Evolutionary conservation across 768 basidiomycete species (phyloP).

Genomic region (Panellus pusillus): DNA sequence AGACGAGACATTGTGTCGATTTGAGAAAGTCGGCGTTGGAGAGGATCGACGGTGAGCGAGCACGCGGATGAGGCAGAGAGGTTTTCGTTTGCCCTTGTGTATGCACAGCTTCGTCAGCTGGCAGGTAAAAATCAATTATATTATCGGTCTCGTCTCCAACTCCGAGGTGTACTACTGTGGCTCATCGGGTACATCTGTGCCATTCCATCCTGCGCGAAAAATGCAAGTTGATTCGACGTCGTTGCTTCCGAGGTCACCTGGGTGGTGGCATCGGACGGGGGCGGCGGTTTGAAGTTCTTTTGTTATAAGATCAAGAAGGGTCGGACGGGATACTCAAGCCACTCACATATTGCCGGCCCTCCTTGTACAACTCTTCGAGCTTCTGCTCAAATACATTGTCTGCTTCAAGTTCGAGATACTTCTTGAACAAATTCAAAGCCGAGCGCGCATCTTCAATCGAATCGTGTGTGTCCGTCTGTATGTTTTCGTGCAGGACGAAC

Average conservation of each 20-base stretch:
- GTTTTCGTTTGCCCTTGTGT: neutral
- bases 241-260: too few relatives aligned
- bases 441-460: constrained; percentile 97
- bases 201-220: constrained; percentile 11
- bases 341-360: constrained; percentile 72
- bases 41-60: neutral
- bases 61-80: constrained; percentile 1
- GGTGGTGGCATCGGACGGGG: constrained; percentile 18
- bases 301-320: neutral
- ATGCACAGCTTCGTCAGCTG: neutral
- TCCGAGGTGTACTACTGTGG: constrained; percentile 10
- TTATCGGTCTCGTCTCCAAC: neutral
- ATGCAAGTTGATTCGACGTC: constrained; percentile 10
- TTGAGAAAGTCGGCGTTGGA: neutral
- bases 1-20: constrained; percentile 38
- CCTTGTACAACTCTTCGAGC: constrained; percentile 80
- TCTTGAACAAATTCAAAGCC: constrained; percentile 82
- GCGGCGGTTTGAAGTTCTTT: constrained; percentile 62
- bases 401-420: constrained; percentile 74
- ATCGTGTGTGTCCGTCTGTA: constrained; percentile 93
- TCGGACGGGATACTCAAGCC: neutral
- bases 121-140: neutral
- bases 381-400: constrained; percentile 81
- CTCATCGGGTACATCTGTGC: constrained; percentile 15
- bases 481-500: constrained; percentile 89